These are phyloP conservation scores for Pleurotus tuber-regium DNA, from an alignment of 768 basidiomycete species.

Conservation along the genomic window DNA sequence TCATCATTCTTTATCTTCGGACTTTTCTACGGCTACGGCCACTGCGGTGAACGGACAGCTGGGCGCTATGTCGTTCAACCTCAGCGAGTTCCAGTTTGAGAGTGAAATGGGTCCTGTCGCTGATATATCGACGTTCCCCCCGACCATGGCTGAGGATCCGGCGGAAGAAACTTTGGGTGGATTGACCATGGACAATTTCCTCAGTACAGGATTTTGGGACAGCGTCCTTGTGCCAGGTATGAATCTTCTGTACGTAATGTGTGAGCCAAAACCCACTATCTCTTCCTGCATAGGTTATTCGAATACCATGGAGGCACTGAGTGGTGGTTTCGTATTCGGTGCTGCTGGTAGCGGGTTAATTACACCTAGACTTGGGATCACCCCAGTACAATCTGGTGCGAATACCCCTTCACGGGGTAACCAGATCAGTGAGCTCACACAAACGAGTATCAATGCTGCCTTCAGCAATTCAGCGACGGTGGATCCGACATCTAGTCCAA, in stretches of 20 bases:
- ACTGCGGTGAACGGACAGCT: neutral
- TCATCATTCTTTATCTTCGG: neutral
- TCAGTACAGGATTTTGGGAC: conserved; percentile 84
- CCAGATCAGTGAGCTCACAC: conserved; percentile 31
- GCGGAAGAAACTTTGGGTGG: conserved; percentile 30
- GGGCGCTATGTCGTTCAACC: conserved; percentile 18
- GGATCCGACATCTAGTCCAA: conserved; percentile 15
- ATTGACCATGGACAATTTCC: conserved; percentile 81
- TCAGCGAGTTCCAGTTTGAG: conserved; percentile 68
- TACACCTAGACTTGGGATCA: conserved; percentile 64
- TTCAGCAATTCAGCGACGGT: conserved; percentile 27
- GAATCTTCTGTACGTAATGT: conserved; percentile 22
- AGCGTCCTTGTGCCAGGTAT: conserved; percentile 81
- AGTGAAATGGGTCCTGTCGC: conserved; percentile 84
- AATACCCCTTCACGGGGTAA: conserved; percentile 39
- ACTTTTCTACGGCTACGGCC: neutral
- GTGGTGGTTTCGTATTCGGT: conserved; percentile 84
- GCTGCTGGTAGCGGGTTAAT: conserved; percentile 82
- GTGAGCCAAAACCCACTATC: neutral
- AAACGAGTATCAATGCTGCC: conserved; percentile 45
- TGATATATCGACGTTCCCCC: conserved; percentile 83
- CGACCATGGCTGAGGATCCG: conserved; percentile 70
- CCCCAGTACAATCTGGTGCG: conserved; percentile 57
- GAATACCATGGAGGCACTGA: conserved; percentile 77
- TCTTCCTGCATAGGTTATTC: conserved; percentile 52